Conservation (phyloP, 768 basidiomycete genomes). For the Mycena kentingensis region DNA sequence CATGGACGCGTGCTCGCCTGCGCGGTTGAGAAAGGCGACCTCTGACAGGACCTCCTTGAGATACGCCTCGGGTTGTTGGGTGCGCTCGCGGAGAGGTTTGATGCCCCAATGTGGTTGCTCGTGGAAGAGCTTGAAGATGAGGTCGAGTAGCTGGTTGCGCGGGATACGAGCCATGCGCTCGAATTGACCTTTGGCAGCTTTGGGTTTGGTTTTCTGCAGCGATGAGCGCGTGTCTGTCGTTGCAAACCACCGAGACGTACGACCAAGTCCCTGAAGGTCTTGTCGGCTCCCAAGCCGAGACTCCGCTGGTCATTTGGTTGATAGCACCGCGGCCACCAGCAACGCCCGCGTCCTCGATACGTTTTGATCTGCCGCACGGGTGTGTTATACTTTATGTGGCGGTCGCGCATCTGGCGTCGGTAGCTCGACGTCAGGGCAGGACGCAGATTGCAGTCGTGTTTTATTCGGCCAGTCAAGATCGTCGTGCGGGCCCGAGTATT, state of each 20-base stretch:
- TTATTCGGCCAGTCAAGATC: constrained; percentile 76
- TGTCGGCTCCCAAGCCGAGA: constrained; percentile 58
- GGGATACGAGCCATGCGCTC: constrained; percentile 94
- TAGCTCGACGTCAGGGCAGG: constrained; percentile 71
- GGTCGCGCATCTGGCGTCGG: constrained; percentile 69
- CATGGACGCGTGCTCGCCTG: constrained; percentile 77
- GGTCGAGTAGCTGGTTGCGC: constrained; percentile 82
- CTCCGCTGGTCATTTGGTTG: constrained; percentile 78
- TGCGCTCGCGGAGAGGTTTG: constrained; percentile 72
- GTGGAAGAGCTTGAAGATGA: constrained; percentile 76
- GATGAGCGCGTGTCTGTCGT: constrained; percentile 11
- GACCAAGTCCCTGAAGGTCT: constrained; percentile 64
- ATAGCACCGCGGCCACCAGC: constrained; percentile 71
- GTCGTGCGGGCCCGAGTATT: constrained; percentile 73
- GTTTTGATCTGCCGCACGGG: constrained; percentile 65
- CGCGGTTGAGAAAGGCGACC: constrained; percentile 74
- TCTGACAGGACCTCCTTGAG: constrained; percentile 81
- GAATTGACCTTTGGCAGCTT: constrained; percentile 67
- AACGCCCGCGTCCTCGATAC: constrained; percentile 72
- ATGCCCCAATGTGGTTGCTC: constrained; percentile 83
- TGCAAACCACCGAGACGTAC: constrained; percentile 44
- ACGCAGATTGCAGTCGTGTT: constrained; percentile 76
- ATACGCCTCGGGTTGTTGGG: constrained; percentile 85
- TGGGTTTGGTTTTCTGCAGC: constrained; percentile 64
- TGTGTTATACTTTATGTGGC: constrained; percentile 67